Evolutionary conservation across 441 rosid genomes (phyloP), one percentile per base, ranked within the genome.

Genomic region (Gossypium schwendimanii): DNA sequence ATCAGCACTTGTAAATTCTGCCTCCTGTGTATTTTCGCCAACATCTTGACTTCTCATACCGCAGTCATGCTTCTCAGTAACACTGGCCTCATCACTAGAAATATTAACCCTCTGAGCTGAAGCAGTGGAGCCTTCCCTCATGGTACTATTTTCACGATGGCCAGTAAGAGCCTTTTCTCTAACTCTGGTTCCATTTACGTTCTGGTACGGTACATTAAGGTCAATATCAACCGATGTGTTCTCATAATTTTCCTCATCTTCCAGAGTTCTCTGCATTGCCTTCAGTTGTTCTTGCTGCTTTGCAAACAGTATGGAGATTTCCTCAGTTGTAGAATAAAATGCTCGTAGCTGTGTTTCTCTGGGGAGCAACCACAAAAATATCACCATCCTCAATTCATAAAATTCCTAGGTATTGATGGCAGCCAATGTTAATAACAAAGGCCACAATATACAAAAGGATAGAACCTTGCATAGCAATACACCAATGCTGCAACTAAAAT

Each of bases 251-350:
- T 95, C 99, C 85, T 90, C 97, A 72, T 90, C 98, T 85, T 93
- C 99, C 70, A 91, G 80, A 65, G 98, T 91, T 88, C 81, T 88
- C 81, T 84, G 93, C 99, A 95, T 92, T 14, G 93, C 83, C 85
- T 92, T 92, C 72, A 95, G 84, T 77, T 95, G 98, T 78, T 95
- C 97, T 86, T 95, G 98, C 86, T 95, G 99, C 84, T 89, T 93
- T 26, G 89, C 80, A 75, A 95, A 95, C 71, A 92, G 80, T 52
- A 78, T 60, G 2, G 87, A 87, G 59, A 92, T 90, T 85, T 91
- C 94, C 86, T 90, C 97, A 3, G 99, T 95, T 41, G 97, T 92
- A 50, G 96, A 91, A 84, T 95, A 95, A 85, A 95, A 92, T 76
- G 99, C 87, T 64, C 97, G 87, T 63, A 94, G 77, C 75, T 94